These are phyloP conservation scores for Xylariaceae sp. DNA, from an alignment of 2,329 filamentous ascomycete genomes.

Conservation along the genomic window DNA sequence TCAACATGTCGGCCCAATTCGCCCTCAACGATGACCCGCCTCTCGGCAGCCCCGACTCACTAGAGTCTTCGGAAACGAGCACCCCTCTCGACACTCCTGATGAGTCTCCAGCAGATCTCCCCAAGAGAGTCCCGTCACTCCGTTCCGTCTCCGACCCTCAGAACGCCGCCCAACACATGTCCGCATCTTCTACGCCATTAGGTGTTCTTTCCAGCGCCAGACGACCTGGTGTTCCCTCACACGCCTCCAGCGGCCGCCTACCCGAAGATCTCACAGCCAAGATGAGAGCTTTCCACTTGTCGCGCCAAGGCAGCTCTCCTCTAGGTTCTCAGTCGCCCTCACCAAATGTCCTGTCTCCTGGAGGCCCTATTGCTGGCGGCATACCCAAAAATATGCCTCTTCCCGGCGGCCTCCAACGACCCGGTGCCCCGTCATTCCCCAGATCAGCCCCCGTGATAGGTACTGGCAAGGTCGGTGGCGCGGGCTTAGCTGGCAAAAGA, in stretches of 20 bases:
- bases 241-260: conserved; percentile 40
- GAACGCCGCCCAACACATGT: conserved; percentile 54
- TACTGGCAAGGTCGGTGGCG: conserved; percentile 13
- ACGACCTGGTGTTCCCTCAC: conserved; percentile 43
- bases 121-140: conserved; percentile 54
- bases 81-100: conserved; percentile 43
- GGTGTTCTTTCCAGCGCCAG: conserved; percentile 68
- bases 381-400: conserved; percentile 44
- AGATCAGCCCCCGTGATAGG: conserved; percentile 48
- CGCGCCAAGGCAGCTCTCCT: conserved; percentile 41
- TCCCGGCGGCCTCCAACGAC: conserved; percentile 39
- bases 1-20: conserved; percentile 42
- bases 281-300: conserved; percentile 44
- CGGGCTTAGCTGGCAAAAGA: conserved; percentile 60
- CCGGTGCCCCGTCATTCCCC: conserved; percentile 45
- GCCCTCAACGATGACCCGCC: conserved; percentile 28
- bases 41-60: conserved; percentile 39
- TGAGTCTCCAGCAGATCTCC: conserved; percentile 32
- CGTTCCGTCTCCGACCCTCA: conserved; percentile 58
- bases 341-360: conserved; percentile 28
- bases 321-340: conserved; percentile 27
- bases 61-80: conserved; percentile 45
- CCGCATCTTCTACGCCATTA: conserved; percentile 76
- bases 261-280: conserved; percentile 44
- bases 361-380: conserved; percentile 27